Evolutionary conservation across 148 eudicot species (phyloP).

Genomic region (Diospyros lotus): DNA sequence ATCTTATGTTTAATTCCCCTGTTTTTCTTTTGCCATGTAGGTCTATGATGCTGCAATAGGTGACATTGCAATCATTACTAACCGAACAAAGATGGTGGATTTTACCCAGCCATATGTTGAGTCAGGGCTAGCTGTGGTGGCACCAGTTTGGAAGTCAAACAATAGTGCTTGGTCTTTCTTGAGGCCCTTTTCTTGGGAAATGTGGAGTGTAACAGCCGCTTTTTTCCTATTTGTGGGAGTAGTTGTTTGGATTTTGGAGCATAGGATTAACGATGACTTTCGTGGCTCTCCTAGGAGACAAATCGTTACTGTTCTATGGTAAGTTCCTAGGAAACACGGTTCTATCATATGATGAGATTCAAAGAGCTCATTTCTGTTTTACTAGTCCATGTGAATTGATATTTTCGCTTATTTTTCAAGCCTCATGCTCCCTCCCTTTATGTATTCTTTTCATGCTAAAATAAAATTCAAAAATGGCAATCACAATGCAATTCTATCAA

Average conservation of each 20-base stretch:
- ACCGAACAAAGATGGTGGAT: conserved; percentile 49
- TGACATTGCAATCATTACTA: conserved; percentile 61
- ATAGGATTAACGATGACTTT: conserved; percentile 59
- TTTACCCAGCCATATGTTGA: conserved; percentile 65
- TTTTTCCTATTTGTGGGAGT: conserved; percentile 46
- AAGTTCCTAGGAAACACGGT: conserved; percentile 7
- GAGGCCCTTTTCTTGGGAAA: conserved; percentile 41
- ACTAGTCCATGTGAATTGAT: too few species aligned
- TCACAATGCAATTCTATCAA: neutral
- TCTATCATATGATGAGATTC: neutral
- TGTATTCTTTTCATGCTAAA: neutral
- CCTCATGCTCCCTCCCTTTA: too few species aligned
- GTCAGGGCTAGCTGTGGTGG: conserved; percentile 77
- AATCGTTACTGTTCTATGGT: conserved; percentile 28
- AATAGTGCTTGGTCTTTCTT: conserved; percentile 57
- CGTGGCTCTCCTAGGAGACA: conserved; percentile 65
- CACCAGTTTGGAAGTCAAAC: conserved; percentile 38
- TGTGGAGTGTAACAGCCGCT: conserved; percentile 52
- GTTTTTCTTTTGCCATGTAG: conserved; percentile 20
- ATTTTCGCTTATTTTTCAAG: too few species aligned
- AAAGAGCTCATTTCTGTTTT: too few species aligned
- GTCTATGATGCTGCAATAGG: conserved; percentile 70
- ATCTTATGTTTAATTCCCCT: conserved; percentile 1
- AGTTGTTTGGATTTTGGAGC: conserved; percentile 65
- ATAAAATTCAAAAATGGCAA: neutral